Evolutionary conservation across 2,329 filamentous ascomycete genomes (phyloP), one percentile per base, ranked within the genome.

Genomic region (Colletotrichum ledebouriae): DNA sequence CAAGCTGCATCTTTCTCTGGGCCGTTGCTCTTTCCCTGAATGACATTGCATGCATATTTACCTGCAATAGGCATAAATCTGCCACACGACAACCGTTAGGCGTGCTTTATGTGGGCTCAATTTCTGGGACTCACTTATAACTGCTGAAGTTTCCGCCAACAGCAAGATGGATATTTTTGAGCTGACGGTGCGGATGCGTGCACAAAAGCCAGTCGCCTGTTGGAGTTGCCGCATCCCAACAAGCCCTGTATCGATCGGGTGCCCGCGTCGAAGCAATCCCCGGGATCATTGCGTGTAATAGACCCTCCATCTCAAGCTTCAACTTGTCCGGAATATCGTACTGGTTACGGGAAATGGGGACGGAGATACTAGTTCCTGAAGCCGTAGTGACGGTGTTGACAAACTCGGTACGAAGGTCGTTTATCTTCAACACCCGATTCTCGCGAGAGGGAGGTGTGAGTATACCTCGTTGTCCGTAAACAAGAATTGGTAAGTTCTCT

Each of bases 171-270:
- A 67, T 25, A 10, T 67, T 62, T 1, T 49, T 7, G 7, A 67
- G 33, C 2, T 57, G 25, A 6, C 42, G 42, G 22, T 62, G 17
- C 10, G 58, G 58, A 29, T 67, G 63, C 11, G 15, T 42, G 13
- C 42, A 67, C 2, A 67, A n/a, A 7, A 62, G 58, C 63, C 63
- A 67, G 17, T 67, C 63, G 2, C 59, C 58, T 2, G 63, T 67
- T 3, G 63, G 63, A 1, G 50, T 67, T 12, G 15, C 33, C 6
- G 63, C 58, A 37, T 67, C 63, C 63, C 63, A 67, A 20, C 63
- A 67, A 7, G 55, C 33, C 6, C 63, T 50, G 58, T 58, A 67
- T 41, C 44, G 49, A 20, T 50, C 42, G 9, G 58, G 58, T 2
- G 11, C 44, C 10, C 59, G 50, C 10, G 11, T 10, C 4, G 4